Conservation (phyloP, 108 stramenopile genomes). For the Skeletonema menzelii region DNA sequence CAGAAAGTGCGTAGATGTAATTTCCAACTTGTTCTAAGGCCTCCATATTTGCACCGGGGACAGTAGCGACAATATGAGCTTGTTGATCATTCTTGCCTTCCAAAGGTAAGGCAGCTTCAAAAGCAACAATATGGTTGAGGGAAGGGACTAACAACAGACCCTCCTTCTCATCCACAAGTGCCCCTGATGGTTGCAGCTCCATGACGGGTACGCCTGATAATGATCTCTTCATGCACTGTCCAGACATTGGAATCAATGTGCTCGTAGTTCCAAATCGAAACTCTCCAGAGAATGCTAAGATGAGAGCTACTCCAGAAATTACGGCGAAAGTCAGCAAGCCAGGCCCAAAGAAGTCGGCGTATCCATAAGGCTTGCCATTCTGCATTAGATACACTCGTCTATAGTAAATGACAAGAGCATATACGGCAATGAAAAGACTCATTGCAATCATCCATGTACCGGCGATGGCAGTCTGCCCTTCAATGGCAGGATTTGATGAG, state of each 20-base stretch:
- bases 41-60: not conserved
- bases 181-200: not conserved
- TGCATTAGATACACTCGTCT: slow-evolving; percentile 18
- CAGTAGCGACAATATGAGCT: not conserved
- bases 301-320: not conserved
- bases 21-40: slow-evolving; percentile 1
- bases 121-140: not conserved
- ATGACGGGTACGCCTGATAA: not conserved
- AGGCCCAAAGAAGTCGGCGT: slow-evolving; percentile 10
- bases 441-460: not conserved
- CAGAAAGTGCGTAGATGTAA: slow-evolving; percentile 9
- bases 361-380: slow-evolving; percentile 31
- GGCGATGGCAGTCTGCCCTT: not conserved
- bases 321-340: not conserved
- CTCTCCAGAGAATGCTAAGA: slow-evolving; percentile 1
- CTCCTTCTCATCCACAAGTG: not conserved
- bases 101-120: not conserved
- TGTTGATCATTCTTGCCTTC: not conserved
- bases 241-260: not conserved
- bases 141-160: not conserved
- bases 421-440: slow-evolving; percentile 11
- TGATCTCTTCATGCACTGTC: not conserved
- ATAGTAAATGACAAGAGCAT: slow-evolving; percentile 14
- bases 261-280: not conserved
- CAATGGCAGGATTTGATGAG: not conserved